These are phyloP conservation scores for Carnegiea gigantea DNA, from an alignment of 179 eudicot species.

Conservation along the genomic window DNA sequence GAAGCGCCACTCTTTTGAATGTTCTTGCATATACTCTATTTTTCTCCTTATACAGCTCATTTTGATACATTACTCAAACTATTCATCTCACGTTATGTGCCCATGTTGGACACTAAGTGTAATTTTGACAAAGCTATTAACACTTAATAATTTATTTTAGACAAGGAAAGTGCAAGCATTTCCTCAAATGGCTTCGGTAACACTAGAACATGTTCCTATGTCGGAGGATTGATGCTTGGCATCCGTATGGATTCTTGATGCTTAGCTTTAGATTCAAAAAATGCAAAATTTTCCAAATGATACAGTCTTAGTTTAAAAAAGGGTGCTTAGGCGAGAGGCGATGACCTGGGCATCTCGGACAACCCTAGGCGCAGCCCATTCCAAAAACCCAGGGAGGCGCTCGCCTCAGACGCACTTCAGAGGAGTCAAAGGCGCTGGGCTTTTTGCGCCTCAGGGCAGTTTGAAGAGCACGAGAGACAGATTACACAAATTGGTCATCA, in stretches of 20 bases:
- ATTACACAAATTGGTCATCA: too few species aligned
- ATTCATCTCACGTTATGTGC: not conserved
- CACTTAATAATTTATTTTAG: not conserved
- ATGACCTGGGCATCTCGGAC: too few species aligned
- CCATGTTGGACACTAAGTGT: not conserved
- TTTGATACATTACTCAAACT: not conserved
- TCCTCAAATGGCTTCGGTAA: not conserved
- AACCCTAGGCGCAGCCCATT: too few species aligned
- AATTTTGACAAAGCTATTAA: not conserved
- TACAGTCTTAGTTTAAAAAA: too few species aligned
- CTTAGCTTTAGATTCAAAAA: not conserved
- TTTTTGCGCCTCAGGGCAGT: too few species aligned
- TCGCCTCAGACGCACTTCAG: too few species aligned
- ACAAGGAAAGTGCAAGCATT: not conserved
- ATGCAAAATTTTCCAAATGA: not conserved
- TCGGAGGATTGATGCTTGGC: not conserved
- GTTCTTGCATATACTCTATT: not conserved
- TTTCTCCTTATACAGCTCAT: not conserved
- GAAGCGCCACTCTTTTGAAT: not conserved
- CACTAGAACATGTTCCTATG: not conserved
- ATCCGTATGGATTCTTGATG: not conserved
- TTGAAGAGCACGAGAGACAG: too few species aligned
- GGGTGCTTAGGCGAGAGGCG: too few species aligned
- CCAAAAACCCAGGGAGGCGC: too few species aligned
- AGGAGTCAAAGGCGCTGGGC: too few species aligned